Base-by-base conservation (phyloP, 2,329 filamentous ascomycete genomes). In the Falciphora oryzae region DNA sequence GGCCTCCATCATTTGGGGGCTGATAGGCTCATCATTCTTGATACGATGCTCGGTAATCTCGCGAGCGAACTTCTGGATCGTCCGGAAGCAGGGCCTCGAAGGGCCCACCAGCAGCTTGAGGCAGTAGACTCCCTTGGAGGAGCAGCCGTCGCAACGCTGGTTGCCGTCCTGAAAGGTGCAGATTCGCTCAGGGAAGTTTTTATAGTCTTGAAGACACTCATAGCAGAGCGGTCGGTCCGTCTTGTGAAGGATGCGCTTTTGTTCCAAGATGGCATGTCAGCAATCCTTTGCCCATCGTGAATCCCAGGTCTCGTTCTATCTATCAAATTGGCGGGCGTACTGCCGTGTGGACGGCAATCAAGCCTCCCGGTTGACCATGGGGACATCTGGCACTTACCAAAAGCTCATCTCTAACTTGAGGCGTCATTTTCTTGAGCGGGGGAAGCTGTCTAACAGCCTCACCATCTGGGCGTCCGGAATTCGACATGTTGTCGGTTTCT, bases 181-280 rank as follows among this genome's bases (percentile, higher is more conserved):
- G 7, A 63, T 56, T 10, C 53, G 29, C 56, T 58, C 62, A 0
- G 62, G 53, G 4, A 44, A 14, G 25, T 58, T 32, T 25, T 25
- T 16, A 32, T 50, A 63, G 25, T 27, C 53, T 6, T 27, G 29
- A 22, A 63, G 56, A 16, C 62, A 63, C 10, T 58, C 22, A 11
- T 35, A 29, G 56, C 62, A 63, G 32, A 63, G n/a, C 25, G 62
- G 56, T 5, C 62, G 28, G 62, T 63, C 62, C 32, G n/a, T 13
- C n/a, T 59, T 14, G 22, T 16, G 28, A 7, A 60, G 58, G 14
- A n/a, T 31, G 14, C 16, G 14, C 58, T 60, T 16, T 35, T 16
- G 18, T 22, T 35, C 14, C 4, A 16, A n/a, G 10, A 60, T 25
- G 44, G 18, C 3, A n/a, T 53, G 44, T 53, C 8, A 53, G 44